A percentile compares a stretch with the other conserved stretches of the same genome.
Conservation (phyloP, 306 rosid species). For the Betula pendula region DNA sequence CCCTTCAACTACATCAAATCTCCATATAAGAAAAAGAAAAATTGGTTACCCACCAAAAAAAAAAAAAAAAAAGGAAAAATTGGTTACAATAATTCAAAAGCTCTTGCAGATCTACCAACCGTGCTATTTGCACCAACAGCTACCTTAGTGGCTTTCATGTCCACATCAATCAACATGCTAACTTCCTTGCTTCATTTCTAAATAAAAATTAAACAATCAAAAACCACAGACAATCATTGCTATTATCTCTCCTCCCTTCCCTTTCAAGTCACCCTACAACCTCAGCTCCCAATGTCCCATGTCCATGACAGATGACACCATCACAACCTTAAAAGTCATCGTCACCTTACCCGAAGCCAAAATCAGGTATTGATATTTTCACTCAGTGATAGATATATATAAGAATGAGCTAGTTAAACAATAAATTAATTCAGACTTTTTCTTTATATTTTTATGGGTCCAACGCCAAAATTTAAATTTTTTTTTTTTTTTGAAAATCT, state of each 20-base stretch:
- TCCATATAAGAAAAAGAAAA: background rate
- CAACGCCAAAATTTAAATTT: too few relatives aligned
- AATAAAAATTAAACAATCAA: too few relatives aligned
- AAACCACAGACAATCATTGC: background rate
- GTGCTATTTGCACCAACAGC: constrained; percentile 7
- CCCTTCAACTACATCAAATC: background rate
- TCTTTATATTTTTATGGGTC: too few relatives aligned
- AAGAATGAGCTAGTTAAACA: too few relatives aligned
- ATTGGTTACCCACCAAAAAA: too few relatives aligned
- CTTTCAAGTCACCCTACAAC: too few relatives aligned
- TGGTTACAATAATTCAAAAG: background rate
- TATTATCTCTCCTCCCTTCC: background rate
- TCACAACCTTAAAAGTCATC: too few relatives aligned
- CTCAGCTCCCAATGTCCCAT: background rate
- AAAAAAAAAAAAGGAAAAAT: background rate
- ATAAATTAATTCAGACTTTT: too few relatives aligned
- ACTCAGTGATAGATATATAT: too few relatives aligned
- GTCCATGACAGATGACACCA: too few relatives aligned
- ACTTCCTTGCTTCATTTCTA: constrained; percentile 31
- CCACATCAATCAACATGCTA: background rate
- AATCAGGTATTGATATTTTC: background rate
- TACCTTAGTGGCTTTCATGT: background rate
- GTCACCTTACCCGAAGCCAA: background rate
- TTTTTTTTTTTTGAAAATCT: too few relatives aligned
- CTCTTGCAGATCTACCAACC: constrained; percentile 31